Base-by-base conservation (phyloP, 345 rosid genomes). In the Streptanthus diversifolius region DNA sequence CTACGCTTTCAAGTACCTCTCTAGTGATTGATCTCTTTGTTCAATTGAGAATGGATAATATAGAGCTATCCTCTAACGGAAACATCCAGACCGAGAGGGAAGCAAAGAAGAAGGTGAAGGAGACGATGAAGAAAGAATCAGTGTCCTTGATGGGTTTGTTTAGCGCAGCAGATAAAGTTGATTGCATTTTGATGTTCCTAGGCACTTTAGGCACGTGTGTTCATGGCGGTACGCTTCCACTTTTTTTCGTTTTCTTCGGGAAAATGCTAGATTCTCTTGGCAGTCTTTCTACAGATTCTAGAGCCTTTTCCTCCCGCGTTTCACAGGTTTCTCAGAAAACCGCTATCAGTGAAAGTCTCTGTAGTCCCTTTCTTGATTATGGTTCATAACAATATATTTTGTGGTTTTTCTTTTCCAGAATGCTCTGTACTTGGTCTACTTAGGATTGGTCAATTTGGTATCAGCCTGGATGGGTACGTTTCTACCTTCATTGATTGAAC, bases 141-240 rank as follows among this genome's bases (percentile, higher is more conserved):
- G 86, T 82, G 33, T 86, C 93, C 3, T 79, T 87, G 78, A 72
- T 89, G 35, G 84, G 87, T 35, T 70, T 91, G 15, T 89, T 86
- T 75, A 74, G 69, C n/a, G 88, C 92, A 51, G 88, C 96, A 0
- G 98, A 89, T 78, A 79, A 73, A 30, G 10, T 77, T 22, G 96
- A 88, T 70, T 86, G 8, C 63, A 2, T 79, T 2, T 40, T 89
- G 68, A 92, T 89, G 93, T 62, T 86, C 43, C 18, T 89, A 0
- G 97, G 93, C 12, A 75, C 83, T 60, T 45, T 83, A 37, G 97
- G 91, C 0, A 79, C 95, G 0, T 83, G 80, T 68, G 18, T 85
- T 15, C 97, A 89, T 14, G 97, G 97, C 4, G 88, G 86, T 15
- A 83, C 91, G 3, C 89, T 89, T 70, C 97, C 97, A 0, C 73